Base-by-base conservation (phyloP, 441 rosid genomes). In the Viola pubescens region DNA sequence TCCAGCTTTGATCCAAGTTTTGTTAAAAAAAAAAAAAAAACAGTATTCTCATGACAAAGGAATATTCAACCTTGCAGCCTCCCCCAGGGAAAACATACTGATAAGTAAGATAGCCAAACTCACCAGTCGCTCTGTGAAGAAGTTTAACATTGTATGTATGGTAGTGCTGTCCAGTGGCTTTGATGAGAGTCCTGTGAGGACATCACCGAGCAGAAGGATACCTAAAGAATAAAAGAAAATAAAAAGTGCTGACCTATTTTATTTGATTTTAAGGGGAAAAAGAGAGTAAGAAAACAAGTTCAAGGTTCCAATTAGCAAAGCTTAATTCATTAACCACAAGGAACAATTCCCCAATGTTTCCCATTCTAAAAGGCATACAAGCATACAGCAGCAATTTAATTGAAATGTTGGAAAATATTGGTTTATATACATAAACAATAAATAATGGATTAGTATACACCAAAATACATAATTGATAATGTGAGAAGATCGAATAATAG, bases 81-180 rank as follows among this genome's bases (percentile, higher is more conserved):
- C 66, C 40, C 4, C 16, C 4, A 19, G n/a, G 13, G 40, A 26
- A 6, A 37, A 5, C 57, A 14, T 53, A 34, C 11, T 52, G 37
- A 60, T 56, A 13, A 59, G 14, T 5, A 47, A 47, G 34, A 26
- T 26, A 66, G 61, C 59, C 54, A 62, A 53, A 72, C 94, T 81
- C 67, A 86, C 98, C 96, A 92, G 76, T 70, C 90, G 72, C n/a
- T 82, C 89, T 0, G 84, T 43, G 69, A 89, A 89, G 75, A 92
- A 92, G 7, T 61, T 63, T 63, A 75, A 57, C 82, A 92, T 71
- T 74, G 78, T 81, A 69, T 83, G 89, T 38, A 86, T 58, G 38
- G 82, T 64, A n/a, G 84, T 63, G 70, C 47, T 70, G 16, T 78
- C 88, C 55, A 89, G 51, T 34, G 87, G 80, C 82, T 78, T 87